Conservation (phyloP, 106 monocot genomes). For the Iris macrosiphon region DNA sequence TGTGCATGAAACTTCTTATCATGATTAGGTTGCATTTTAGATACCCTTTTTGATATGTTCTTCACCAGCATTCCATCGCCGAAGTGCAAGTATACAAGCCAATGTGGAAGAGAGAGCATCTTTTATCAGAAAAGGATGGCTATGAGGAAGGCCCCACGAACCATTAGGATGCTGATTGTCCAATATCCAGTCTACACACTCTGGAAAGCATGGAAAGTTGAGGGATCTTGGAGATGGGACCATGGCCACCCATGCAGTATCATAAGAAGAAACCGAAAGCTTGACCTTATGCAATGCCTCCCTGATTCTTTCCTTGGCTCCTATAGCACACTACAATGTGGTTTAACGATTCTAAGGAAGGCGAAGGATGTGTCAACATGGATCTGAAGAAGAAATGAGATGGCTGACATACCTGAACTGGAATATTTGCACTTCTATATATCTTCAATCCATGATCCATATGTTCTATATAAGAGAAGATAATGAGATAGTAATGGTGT, state of each 20-base stretch:
- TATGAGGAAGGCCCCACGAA: constrained; percentile 51
- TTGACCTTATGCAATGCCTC: constrained; percentile 33
- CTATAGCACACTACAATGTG: constrained; percentile 17
- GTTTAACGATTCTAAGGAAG: neutral
- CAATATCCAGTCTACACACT: constrained; percentile 79
- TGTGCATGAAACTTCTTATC: no score
- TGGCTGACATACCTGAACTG: no score
- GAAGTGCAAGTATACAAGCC: constrained; percentile 79
- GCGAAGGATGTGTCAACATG: no score
- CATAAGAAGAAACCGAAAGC: constrained; percentile 57
- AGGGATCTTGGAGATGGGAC: constrained; percentile 50
- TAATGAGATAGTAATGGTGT: no score
- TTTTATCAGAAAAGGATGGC: constrained; percentile 29
- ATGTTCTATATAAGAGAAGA: no score
- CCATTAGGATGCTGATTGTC: constrained; percentile 76
- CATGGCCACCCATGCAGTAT: constrained; percentile 96
- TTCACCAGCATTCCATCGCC: constrained; percentile 64
- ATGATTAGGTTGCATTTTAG: no score
- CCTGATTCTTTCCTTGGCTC: constrained; percentile 37
- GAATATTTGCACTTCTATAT: no score
- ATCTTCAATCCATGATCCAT: no score
- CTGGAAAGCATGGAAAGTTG: constrained; percentile 67
- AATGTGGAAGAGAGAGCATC: constrained; percentile 67
- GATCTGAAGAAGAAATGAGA: no score
- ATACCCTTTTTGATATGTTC: constrained; percentile 70